Evolutionary conservation across 192 early-diverging fungal genomes (phyloP).

Genomic region (Obelidium mucronatum): DNA sequence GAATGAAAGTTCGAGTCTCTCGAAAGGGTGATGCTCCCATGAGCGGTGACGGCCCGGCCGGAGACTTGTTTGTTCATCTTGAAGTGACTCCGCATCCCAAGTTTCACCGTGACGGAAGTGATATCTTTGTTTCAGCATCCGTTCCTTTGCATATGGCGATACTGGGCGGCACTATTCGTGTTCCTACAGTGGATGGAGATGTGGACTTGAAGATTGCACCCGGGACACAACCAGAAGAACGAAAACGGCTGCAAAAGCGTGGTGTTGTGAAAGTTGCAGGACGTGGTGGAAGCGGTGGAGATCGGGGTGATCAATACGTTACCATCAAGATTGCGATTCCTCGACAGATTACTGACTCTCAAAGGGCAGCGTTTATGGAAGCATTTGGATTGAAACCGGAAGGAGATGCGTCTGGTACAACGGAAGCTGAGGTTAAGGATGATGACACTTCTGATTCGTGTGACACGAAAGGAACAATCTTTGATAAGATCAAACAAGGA

Average conservation of each 20-base stretch:
- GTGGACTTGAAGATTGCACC: conserved; percentile 87
- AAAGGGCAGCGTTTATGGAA: conserved; percentile 55
- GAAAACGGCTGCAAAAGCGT: conserved; percentile 76
- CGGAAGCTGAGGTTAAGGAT: neutral
- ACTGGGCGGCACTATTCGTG: conserved; percentile 83
- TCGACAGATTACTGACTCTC: conserved; percentile 55
- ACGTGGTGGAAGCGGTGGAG: conserved; percentile 13
- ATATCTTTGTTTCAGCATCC: conserved; percentile 75
- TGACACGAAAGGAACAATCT: conserved; percentile 24
- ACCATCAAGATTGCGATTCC: conserved; percentile 86
- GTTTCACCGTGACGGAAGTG: conserved; percentile 86
- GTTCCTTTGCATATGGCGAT: conserved; percentile 89
- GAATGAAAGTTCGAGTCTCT: conserved; percentile 77
- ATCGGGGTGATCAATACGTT: conserved; percentile 91
- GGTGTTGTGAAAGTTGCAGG: conserved; percentile 73
- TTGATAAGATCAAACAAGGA: conserved; percentile 19
- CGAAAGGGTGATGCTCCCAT: conserved; percentile 86
- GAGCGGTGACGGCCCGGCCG: conserved; percentile 72
- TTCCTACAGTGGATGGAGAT: conserved; percentile 96
- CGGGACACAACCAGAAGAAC: conserved; percentile 91
- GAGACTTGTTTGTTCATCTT: conserved; percentile 88
- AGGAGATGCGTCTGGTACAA: conserved; percentile 24
- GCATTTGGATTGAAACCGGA: conserved; percentile 63
- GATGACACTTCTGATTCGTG: neutral
- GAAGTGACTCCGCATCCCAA: conserved; percentile 55